phyloP scores from a whole-genome alignment of 768 basidiomycete genomes.

The Termitomyces sp. region DNA sequence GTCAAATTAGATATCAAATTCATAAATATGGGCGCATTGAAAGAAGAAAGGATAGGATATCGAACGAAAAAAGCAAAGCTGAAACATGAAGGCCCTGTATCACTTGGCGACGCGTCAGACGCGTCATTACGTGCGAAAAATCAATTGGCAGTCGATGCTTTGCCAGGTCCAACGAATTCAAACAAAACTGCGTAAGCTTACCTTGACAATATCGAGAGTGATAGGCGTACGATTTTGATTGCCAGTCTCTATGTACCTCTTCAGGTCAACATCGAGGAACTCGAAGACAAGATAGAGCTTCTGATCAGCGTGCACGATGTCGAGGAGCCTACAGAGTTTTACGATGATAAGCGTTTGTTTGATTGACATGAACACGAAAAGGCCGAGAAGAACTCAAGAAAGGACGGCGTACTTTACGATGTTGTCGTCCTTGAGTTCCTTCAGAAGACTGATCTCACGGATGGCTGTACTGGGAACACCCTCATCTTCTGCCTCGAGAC shows the following conservation, averaged over 20 bases:
- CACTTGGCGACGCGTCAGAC: slow-evolving; percentile 17
- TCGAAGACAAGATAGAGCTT: slow-evolving; percentile 98
- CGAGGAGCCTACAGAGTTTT: slow-evolving; percentile 63
- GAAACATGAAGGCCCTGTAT: not conserved
- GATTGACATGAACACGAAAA: not conserved
- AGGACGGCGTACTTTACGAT: slow-evolving; percentile 72
- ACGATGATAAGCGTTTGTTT: not conserved
- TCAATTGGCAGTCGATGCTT: not conserved
- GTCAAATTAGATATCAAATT: slow-evolving; percentile 9
- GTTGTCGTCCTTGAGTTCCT: slow-evolving; percentile 95
- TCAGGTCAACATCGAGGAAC: slow-evolving; percentile 95
- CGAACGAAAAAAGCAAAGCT: not conserved
- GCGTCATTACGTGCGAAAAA: slow-evolving; percentile 15
- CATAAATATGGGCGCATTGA: not conserved
- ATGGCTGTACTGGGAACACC: slow-evolving; percentile 98
- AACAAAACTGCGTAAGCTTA: slow-evolving; percentile 31
- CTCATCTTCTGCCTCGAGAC: slow-evolving; percentile 97
- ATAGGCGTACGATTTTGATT: slow-evolving; percentile 73
- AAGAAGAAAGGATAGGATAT: not conserved
- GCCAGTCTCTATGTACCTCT: slow-evolving; percentile 92
- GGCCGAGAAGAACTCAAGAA: not conserved
- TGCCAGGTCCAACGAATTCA: not conserved
- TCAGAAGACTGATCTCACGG: slow-evolving; percentile 94
- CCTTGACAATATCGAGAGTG: slow-evolving; percentile 75
- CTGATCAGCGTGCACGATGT: slow-evolving; percentile 96